Percentiles rank a stretch among this genome's conserved stretches.
These are phyloP conservation scores for Aureoboletus auriporus DNA, from an alignment of 768 basidiomycete genomes.

Conservation along the genomic window DNA sequence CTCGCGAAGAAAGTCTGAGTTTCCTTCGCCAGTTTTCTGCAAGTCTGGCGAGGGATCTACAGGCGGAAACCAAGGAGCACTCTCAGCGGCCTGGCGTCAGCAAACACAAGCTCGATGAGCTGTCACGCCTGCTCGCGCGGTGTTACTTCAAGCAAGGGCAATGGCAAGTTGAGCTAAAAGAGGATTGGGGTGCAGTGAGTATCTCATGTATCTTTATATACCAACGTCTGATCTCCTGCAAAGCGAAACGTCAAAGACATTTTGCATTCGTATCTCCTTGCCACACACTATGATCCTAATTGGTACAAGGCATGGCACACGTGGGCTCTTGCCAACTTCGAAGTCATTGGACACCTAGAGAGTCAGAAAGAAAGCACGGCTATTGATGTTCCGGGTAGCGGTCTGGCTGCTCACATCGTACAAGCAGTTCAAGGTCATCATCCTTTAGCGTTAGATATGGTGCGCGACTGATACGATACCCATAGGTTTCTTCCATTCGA, in stretches of 20 bases:
- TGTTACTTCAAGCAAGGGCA: constrained; percentile 96
- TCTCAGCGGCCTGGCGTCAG: constrained; percentile 48
- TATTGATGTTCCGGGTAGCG: constrained; percentile 54
- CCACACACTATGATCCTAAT: constrained; percentile 87
- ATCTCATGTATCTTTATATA: neutral
- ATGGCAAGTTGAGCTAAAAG: constrained; percentile 83
- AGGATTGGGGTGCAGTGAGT: constrained; percentile 77
- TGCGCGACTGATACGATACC: constrained; percentile 9
- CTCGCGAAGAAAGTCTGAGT: constrained; percentile 70
- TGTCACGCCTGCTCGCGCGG: constrained; percentile 86
- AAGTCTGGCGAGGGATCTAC: constrained; percentile 73
- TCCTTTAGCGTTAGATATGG: neutral
- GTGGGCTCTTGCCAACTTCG: constrained; percentile 96
- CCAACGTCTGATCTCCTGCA: constrained; percentile 9
- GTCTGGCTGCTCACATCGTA: constrained; percentile 78
- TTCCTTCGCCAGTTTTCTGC: constrained; percentile 81
- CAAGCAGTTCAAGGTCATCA: constrained; percentile 83
- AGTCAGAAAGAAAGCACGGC: constrained; percentile 52
- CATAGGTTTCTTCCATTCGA: constrained; percentile 91
- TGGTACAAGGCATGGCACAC: constrained; percentile 99
- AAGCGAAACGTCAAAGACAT: constrained; percentile 81
- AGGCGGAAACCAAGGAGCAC: constrained; percentile 51
- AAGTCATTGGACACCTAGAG: constrained; percentile 83
- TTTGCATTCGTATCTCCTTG: constrained; percentile 76
- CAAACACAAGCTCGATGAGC: constrained; percentile 60